Conservation (phyloP, 805 yeast species). For the Candida qinlingensis region DNA sequence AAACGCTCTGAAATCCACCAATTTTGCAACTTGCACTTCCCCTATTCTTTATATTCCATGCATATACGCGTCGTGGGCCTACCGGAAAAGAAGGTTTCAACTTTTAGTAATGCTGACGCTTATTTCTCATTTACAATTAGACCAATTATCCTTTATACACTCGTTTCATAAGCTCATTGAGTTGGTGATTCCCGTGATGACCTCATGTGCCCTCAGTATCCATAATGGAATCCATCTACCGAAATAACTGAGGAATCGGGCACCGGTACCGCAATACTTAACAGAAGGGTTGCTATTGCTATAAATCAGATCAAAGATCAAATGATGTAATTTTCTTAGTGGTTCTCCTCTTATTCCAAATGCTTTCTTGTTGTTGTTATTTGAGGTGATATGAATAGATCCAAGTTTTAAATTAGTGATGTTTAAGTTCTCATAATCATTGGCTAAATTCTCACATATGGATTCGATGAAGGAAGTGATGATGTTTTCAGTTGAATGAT, state of each 20-base stretch:
- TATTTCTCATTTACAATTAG: too few relatives aligned
- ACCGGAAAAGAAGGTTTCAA: background rate
- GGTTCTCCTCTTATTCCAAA: constrained; percentile 21
- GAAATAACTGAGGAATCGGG: constrained; percentile 16
- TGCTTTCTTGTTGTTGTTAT: constrained; percentile 16
- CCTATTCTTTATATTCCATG: constrained; percentile 2
- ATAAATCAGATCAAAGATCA: constrained; percentile 22
- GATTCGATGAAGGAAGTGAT: constrained; percentile 40
- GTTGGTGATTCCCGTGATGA: too few relatives aligned
- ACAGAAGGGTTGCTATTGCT: constrained; percentile 12
- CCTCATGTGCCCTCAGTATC: constrained; percentile 1
- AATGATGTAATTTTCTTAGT: constrained; percentile 15
- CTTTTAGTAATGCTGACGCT: too few relatives aligned
- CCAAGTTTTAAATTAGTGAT: constrained; percentile 43
- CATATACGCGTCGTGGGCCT: background rate
- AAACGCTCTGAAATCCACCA: too few relatives aligned
- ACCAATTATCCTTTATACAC: too few relatives aligned
- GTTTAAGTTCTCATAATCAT: constrained; percentile 35
- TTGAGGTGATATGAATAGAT: constrained; percentile 35
- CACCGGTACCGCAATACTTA: constrained; percentile 22
- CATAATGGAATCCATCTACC: constrained; percentile 21
- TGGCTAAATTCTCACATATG: constrained; percentile 33
- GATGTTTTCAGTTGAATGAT: constrained; percentile 58
- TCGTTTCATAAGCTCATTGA: too few relatives aligned
- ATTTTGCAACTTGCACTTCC: background rate